These are phyloP conservation scores for Ogataea paradorogensis DNA, from an alignment of 805 yeast genomes.

Conservation along the genomic window DNA sequence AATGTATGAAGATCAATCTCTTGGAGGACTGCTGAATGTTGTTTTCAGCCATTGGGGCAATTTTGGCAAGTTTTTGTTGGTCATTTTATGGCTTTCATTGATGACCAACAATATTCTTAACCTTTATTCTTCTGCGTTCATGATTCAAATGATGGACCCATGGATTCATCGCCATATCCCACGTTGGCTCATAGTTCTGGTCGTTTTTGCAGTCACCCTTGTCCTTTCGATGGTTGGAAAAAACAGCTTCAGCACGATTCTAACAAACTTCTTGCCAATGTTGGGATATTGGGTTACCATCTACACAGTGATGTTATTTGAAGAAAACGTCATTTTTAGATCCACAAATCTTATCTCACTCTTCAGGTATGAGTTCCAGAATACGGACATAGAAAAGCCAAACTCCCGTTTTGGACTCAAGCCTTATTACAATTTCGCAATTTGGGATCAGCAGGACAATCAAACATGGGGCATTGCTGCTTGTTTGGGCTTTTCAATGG, in stretches of 20 bases:
- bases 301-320: conserved; percentile 65
- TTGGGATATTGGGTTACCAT: conserved; percentile 88
- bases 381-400: not conserved
- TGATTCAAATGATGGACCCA: conserved; percentile 62
- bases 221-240: conserved; percentile 76
- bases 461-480: conserved; percentile 77
- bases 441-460: conserved; percentile 62
- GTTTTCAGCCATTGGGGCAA: conserved; percentile 72
- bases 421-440: conserved; percentile 63
- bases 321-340: conserved; percentile 73
- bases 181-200: conserved; percentile 71
- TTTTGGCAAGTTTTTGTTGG: conserved; percentile 72
- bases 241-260: conserved; percentile 64
- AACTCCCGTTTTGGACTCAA: not conserved
- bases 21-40: conserved; percentile 70
- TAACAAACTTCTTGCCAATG: conserved; percentile 86
- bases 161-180: conserved; percentile 58
- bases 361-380: conserved; percentile 41
- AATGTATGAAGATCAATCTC: conserved; percentile 56
- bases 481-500: conserved; percentile 57
- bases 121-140: conserved; percentile 77
- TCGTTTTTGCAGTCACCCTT: conserved; percentile 60
- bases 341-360: conserved; percentile 38
- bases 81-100: conserved; percentile 67
- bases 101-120: conserved; percentile 81